Percentiles rank a stretch among this genome's conserved stretches.
These are phyloP conservation scores for Lablab purpureus DNA, from an alignment of 306 rosid species.

Conservation along the genomic window DNA sequence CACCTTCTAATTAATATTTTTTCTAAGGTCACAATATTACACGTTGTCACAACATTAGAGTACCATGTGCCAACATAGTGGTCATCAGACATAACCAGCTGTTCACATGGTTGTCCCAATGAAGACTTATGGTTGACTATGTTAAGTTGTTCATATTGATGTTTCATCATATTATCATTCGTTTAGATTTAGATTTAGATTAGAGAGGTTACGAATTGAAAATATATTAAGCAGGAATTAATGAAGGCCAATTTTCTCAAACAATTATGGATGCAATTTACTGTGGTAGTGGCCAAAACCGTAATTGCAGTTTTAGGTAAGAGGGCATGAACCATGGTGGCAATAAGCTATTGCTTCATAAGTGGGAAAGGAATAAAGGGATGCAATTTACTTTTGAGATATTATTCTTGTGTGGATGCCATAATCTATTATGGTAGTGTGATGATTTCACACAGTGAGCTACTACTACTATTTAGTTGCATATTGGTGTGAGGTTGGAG, in stretches of 20 bases:
- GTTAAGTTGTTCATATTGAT: not conserved
- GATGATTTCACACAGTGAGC: slow-evolving; percentile 11
- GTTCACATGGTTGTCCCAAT: slow-evolving; percentile 41
- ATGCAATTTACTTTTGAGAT: not conserved
- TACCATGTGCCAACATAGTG: slow-evolving; percentile 33
- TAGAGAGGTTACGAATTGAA: not conserved
- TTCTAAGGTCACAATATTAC: slow-evolving; percentile 7
- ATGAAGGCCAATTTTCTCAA: not conserved
- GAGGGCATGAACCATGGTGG: slow-evolving; percentile 23
- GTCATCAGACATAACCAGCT: slow-evolving; percentile 35
- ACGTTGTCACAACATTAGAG: slow-evolving; percentile 17
- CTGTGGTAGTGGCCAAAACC: not conserved
- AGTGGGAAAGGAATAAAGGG: slow-evolving; percentile 44
- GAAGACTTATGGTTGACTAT: slow-evolving; percentile 35
- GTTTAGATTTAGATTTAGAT: not conserved
- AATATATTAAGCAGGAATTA: not conserved
- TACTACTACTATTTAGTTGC: slow-evolving; percentile 1
- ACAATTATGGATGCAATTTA: not conserved
- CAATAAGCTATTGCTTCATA: not conserved
- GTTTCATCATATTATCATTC: not conserved
- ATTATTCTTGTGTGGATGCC: slow-evolving; percentile 20
- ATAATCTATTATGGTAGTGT: slow-evolving; percentile 20
- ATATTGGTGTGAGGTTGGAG: not conserved
- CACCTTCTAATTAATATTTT: slow-evolving; percentile 10
- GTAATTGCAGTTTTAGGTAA: slow-evolving; percentile 2